Evolutionary conservation across 2,329 filamentous ascomycete species (phyloP).

Genomic region (Pestalotiopsis sp.): DNA sequence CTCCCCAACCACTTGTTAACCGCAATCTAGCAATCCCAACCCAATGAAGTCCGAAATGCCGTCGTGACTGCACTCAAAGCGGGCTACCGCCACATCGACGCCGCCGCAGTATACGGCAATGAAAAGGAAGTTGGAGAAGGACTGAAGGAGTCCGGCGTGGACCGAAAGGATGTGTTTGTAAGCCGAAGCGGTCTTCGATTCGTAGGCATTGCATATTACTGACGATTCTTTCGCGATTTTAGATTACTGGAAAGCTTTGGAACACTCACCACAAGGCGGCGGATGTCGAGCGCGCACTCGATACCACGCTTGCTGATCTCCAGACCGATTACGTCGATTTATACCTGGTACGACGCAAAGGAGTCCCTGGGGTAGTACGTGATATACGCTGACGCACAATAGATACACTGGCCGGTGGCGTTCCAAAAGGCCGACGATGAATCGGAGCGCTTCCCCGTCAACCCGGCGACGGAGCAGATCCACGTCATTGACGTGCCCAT

Average conservation of each 20-base stretch:
- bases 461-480: slow-evolving; percentile 18
- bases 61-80: slow-evolving; percentile 41
- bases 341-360: slow-evolving; percentile 23
- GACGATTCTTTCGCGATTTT: neutral
- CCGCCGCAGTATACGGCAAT: slow-evolving; percentile 57
- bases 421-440: slow-evolving; percentile 23
- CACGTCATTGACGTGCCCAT: slow-evolving; percentile 29
- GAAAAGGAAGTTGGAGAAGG: slow-evolving; percentile 48
- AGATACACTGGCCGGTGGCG: slow-evolving; percentile 39
- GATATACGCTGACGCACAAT: neutral
- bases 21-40: slow-evolving; percentile 16
- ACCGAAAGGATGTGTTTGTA: slow-evolving; percentile 16
- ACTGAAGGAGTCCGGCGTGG: slow-evolving; percentile 22
- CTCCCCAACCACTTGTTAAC: neutral
- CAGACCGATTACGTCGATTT: slow-evolving; percentile 41
- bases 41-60: slow-evolving; percentile 18
- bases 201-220: neutral
- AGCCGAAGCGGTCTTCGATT: neutral
- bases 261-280: slow-evolving; percentile 33
- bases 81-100: slow-evolving; percentile 58
- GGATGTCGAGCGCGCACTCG: slow-evolving; percentile 33
- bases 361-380: neutral
- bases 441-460: slow-evolving; percentile 23
- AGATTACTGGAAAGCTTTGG: slow-evolving; percentile 23
- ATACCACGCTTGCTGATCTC: slow-evolving; percentile 37